These are phyloP conservation scores for Ceratocystis ficicola DNA, from an alignment of 2,329 filamentous ascomycete species.

Conservation along the genomic window DNA sequence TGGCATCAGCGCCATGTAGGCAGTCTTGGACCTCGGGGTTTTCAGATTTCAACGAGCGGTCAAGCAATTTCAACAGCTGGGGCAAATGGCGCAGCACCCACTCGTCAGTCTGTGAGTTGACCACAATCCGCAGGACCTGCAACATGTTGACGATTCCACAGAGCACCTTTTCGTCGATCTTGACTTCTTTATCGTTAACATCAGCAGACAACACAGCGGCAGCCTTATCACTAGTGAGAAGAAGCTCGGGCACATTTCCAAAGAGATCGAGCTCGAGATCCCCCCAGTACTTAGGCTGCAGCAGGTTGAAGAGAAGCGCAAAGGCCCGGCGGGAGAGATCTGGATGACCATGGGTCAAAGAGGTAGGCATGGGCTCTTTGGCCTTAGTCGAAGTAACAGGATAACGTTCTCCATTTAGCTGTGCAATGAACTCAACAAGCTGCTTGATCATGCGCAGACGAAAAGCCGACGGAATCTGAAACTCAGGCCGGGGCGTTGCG, in stretches of 20 bases:
- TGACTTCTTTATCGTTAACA: constrained; percentile 50
- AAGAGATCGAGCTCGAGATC: constrained; percentile 88
- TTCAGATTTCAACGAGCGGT: constrained; percentile 79
- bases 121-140: constrained; percentile 78
- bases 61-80: constrained; percentile 72
- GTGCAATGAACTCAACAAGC: constrained; percentile 86
- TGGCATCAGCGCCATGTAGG: constrained; percentile 61
- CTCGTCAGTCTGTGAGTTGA: constrained; percentile 77
- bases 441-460: constrained; percentile 84
- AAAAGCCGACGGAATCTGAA: constrained; percentile 52
- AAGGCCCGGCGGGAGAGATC: constrained; percentile 57
- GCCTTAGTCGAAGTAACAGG: constrained; percentile 59
- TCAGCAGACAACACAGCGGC: constrained; percentile 46
- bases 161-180: constrained; percentile 55
- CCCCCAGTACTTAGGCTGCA: constrained; percentile 81
- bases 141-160: constrained; percentile 65
- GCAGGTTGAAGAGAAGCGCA: constrained; percentile 65
- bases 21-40: constrained; percentile 90
- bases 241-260: constrained; percentile 68
- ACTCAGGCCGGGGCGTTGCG: constrained; percentile 41
- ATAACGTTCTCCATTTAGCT: constrained; percentile 66
- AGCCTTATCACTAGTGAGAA: constrained; percentile 72
- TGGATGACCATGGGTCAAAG: constrained; percentile 30
- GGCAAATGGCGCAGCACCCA: constrained; percentile 75
- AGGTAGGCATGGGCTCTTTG: constrained; percentile 39